Conservation (phyloP, 306 rosid genomes). For the Castanopsis chinensis region DNA sequence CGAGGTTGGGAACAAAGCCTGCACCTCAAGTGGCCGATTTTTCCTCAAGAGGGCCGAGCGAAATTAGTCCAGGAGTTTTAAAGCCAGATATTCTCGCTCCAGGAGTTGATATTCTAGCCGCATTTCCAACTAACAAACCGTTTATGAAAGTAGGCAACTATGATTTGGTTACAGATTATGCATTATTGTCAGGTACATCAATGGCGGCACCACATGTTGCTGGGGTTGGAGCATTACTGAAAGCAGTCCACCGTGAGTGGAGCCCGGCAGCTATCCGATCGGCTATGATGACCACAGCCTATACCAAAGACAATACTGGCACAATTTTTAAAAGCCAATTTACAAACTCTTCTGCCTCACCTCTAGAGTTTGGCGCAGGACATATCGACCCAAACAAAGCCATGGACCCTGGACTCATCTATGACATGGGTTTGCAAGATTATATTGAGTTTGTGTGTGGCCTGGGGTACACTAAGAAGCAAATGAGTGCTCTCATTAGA, state of each 20-base stretch:
- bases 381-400: constrained; percentile 2
- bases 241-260: too few relatives aligned
- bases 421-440: constrained; percentile 9
- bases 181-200: neutral
- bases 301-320: neutral
- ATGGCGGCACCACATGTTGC: neutral
- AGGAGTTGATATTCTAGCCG: neutral
- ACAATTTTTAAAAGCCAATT: neutral
- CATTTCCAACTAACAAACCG: too few relatives aligned
- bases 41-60: constrained; percentile 13
- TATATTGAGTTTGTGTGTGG: constrained; percentile 21
- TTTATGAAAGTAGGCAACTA: neutral
- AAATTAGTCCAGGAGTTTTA: neutral
- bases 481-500: neutral
- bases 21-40: neutral
- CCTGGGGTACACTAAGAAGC: neutral
- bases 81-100: neutral
- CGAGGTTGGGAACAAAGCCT: constrained; percentile 1
- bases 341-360: neutral
- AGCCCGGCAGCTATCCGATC: too few relatives aligned
- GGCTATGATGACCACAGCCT: constrained; percentile 12
- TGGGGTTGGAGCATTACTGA: too few relatives aligned
- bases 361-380: constrained; percentile 4
- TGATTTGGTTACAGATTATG: neutral
- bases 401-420: constrained; percentile 1